Evolutionary conservation across 2,329 filamentous ascomycete species (phyloP), one percentile per base, ranked within the genome.

Genomic region (Zasmidium angulare): DNA sequence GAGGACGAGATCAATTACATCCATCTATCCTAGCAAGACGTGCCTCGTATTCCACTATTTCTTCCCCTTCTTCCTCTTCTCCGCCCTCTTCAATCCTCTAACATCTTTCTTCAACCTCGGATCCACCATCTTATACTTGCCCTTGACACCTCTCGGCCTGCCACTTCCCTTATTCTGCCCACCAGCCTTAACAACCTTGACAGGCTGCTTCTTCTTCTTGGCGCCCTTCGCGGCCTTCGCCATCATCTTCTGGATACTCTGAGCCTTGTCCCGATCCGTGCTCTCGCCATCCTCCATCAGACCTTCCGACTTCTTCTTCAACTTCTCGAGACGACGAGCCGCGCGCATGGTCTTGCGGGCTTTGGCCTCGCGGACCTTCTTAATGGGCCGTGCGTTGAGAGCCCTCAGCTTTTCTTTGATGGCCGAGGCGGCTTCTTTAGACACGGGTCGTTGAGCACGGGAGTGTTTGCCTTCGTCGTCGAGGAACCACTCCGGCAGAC

Each of bases 291-390:
- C 93, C 59, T 92, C 90, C 20, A 88, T 89, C 53, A 99, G 78
- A 69, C 96, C 78, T 43, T 96, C 93, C n/a, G 87, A 91, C 84
- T 99, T 99, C 86, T 96, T 96, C 80, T 92, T 91, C 64, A 99
- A 80, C 80, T 96, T 97, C 83, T 99, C 95, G 26, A 99, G 78
- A 59, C 86, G 84, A 77, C 96, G 90, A 0, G 91, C 93, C 9
- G 93, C 88, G 84, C 96, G 96, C 77, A 96, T 89, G 81, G 97
- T 98, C 87, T 99, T 99, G 60, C 95, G 85, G 36, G 93, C 93
- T 78, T 96, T 93, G 22, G 95, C 95, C 78, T 99, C 95, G 68
- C 90, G 89, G 29, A 99, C 95, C 82, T 99, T 99, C 84, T 99
- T 99, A 85, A 98, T 98, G 0, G 95, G 95, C 29, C 95, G 87